phyloP scores from a whole-genome alignment of 495 filamentous ascomycete species.

The Penicillium herquei region DNA sequence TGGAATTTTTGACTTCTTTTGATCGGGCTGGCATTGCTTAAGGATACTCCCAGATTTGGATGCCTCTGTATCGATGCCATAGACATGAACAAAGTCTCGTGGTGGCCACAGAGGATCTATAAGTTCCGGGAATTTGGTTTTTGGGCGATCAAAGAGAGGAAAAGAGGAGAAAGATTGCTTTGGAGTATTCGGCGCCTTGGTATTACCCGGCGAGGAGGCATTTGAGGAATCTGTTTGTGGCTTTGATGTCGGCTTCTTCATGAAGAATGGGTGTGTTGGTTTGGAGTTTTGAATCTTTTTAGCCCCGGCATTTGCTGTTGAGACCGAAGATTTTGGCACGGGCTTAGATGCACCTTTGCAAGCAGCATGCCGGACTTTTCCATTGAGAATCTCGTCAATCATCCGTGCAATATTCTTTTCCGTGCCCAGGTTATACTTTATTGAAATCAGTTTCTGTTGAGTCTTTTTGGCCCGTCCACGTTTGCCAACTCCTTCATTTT shows the following conservation, averaged over 20 bases:
- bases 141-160: slow-evolving; percentile 26
- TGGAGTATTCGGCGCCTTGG: not conserved
- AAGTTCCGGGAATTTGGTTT: slow-evolving; percentile 58
- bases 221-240: not conserved
- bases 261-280: slow-evolving; percentile 80
- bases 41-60: not conserved
- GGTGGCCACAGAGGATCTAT: slow-evolving; percentile 70
- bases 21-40: slow-evolving; percentile 8
- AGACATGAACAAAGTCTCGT: slow-evolving; percentile 54
- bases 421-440: slow-evolving; percentile 42
- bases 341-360: slow-evolving; percentile 1
- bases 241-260: slow-evolving; percentile 35
- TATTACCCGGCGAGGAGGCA: not conserved
- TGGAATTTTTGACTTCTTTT: slow-evolving; percentile 39
- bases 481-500: slow-evolving; percentile 23
- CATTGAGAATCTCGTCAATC: slow-evolving; percentile 52
- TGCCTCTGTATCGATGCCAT: too few species aligned
- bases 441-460: slow-evolving; percentile 33
- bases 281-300: slow-evolving; percentile 44
- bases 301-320: slow-evolving; percentile 7
- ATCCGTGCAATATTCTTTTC: slow-evolving; percentile 36
- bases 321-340: slow-evolving; percentile 2
- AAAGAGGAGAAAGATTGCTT: not conserved
- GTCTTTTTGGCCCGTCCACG: slow-evolving; percentile 21
- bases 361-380: not conserved